phyloP scores from a whole-genome alignment of 2,329 filamentous ascomycete genomes.

The Torrubiellomyces zombiae region DNA sequence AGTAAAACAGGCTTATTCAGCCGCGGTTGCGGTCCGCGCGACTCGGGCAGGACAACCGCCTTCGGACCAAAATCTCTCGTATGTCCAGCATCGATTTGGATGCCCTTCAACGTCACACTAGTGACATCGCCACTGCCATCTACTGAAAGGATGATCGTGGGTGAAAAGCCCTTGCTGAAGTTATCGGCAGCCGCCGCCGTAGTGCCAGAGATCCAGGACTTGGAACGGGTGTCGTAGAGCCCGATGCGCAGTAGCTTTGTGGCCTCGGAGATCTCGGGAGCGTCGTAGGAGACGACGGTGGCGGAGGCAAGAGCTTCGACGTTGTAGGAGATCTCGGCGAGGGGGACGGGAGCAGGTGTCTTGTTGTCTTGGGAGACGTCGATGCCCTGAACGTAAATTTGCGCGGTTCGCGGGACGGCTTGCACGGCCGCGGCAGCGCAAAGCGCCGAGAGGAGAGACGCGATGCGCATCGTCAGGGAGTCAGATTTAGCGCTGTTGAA shows the following conservation, averaged over 20 bases:
- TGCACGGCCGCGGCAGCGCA: slow-evolving; percentile 22
- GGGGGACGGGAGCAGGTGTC: slow-evolving; percentile 18
- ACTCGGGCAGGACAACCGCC: slow-evolving; percentile 31
- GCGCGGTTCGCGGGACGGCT: slow-evolving; percentile 25
- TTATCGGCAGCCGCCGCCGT: slow-evolving; percentile 38
- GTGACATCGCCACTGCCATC: slow-evolving; percentile 27
- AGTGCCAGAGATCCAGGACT: slow-evolving; percentile 35
- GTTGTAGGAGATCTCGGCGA: slow-evolving; percentile 42
- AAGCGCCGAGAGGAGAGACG: slow-evolving; percentile 24
- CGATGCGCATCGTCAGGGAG: slow-evolving; percentile 24
- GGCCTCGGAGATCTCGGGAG: slow-evolving; percentile 31
- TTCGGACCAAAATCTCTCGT: slow-evolving; percentile 50
- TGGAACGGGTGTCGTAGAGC: slow-evolving; percentile 30
- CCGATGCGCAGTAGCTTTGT: slow-evolving; percentile 39
- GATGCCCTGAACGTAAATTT: slow-evolving; percentile 39
- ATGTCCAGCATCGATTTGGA: slow-evolving; percentile 43
- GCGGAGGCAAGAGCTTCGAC: slow-evolving; percentile 23
- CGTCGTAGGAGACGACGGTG: slow-evolving; percentile 36
- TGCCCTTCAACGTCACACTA: slow-evolving; percentile 36
- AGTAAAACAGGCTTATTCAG: slow-evolving; percentile 49
- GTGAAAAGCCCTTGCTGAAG: slow-evolving; percentile 44
- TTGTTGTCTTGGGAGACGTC: slow-evolving; percentile 13
- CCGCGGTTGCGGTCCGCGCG: slow-evolving; percentile 35
- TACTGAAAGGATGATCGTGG: slow-evolving; percentile 36
- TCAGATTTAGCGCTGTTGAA: too few species aligned